Percentiles rank a stretch among this genome's conserved stretches.
Evolutionary conservation across 1,284 basidiomycete genomes (phyloP).

Genomic region (Calocybe gambosa): DNA sequence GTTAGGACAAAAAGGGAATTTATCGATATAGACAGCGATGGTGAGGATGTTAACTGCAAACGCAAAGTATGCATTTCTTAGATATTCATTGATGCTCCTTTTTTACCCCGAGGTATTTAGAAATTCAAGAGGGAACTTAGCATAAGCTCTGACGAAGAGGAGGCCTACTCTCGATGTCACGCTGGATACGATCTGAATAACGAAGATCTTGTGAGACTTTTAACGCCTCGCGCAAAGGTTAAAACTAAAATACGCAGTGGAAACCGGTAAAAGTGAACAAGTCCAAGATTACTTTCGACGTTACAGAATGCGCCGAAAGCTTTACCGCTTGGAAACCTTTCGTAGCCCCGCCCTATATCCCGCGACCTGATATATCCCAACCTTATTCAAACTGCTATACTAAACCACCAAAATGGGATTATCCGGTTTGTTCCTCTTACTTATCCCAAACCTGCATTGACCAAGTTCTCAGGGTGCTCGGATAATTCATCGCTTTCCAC

Average conservation of each 20-base stretch:
- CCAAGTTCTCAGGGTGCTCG: conserved; percentile 1
- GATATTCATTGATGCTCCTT: not conserved
- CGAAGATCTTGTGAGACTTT: conserved; percentile 17
- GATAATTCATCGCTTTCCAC: conserved; percentile 3
- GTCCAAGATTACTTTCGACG: conserved; percentile 13
- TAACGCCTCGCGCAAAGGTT: not conserved
- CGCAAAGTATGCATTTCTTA: conserved; percentile 7
- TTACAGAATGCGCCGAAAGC: conserved; percentile 4
- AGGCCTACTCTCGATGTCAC: conserved; percentile 16
- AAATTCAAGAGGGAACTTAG: conserved; percentile 9
- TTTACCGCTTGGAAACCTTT: conserved; percentile 1
- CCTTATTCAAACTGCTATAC: conserved; percentile 1
- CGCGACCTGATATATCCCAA: conserved; percentile 10
- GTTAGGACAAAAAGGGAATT: conserved; percentile 3
- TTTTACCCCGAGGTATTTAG: not conserved
- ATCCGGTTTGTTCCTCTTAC: not conserved
- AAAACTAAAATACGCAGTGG: conserved; percentile 12
- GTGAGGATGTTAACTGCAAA: conserved; percentile 14
- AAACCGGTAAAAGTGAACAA: conserved; percentile 13
- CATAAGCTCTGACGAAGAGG: conserved; percentile 19
- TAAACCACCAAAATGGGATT: conserved; percentile 1
- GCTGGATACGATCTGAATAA: conserved; percentile 22
- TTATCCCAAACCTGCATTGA: not conserved
- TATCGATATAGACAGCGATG: conserved; percentile 22
- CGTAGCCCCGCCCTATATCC: conserved; percentile 1